Base-by-base conservation (phyloP, 148 eudicot genomes). In the Chenopodium suecicum region DNA sequence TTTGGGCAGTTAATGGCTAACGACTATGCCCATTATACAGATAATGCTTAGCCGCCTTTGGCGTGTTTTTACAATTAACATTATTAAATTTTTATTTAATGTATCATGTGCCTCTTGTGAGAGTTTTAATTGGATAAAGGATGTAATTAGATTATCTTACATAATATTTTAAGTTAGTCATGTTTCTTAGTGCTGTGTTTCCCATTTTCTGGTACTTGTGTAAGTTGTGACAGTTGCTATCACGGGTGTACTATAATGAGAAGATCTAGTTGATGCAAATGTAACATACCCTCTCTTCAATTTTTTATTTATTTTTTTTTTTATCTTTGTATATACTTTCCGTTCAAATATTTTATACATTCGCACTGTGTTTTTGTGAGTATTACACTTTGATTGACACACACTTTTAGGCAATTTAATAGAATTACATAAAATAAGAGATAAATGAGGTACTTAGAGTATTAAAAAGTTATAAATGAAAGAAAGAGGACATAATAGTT, bases 41-140 rank as follows among this genome's bases (percentile, higher is more conserved):
- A 77, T 77, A 77, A 77, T 77, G 80, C 58, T 77, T 9, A 52
- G 80, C 80, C 80, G 80, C 72, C 80, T 77, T 77, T 66, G 80
- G 56, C 80, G 80, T 64, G n/a, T 77, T 65, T 32, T 77, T 23
- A 41, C 56, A 64, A 74, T 25, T 77, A 46, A 62, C 70, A n/a
- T 22, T 62, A 19, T 23, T 7, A 17, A 76, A 9, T 22, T 23
- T 76, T 76, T 7, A 7, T 19, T 34, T 62, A 64, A 77, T 44
- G 25, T 41, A 72, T n/a, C 29, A 44, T 72, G 75, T 46, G 75
- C 12, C 27, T 44, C 10, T 50, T 62, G 19, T 19, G 60, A 22
- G 60, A 9, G 22, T 12, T 73, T 13, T 74, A 19, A 54, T 2
- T 74, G 62, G 62, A 5, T 23, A 1, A 25, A 54, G 37, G 37